These are phyloP conservation scores for Microbotryomycetes sp. DNA, from an alignment of 1,284 basidiomycete species.

Conservation along the genomic window DNA sequence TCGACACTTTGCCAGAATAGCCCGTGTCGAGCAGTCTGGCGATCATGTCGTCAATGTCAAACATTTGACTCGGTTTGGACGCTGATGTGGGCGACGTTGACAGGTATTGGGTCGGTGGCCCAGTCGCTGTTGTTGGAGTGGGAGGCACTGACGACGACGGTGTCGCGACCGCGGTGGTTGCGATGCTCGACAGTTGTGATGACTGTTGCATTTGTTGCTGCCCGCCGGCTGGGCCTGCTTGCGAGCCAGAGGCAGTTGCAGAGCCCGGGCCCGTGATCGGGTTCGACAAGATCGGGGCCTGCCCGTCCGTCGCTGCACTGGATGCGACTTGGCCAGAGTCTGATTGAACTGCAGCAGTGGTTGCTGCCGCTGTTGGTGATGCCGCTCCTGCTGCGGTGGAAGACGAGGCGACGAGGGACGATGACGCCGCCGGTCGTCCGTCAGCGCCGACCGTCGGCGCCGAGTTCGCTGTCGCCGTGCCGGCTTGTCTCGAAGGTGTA, in stretches of 20 bases:
- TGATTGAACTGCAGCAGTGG: not conserved
- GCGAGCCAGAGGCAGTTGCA: not conserved
- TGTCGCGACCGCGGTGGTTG: not conserved
- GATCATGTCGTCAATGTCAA: slow-evolving; percentile 99
- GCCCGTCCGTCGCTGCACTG: not conserved
- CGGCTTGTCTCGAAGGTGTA: not conserved
- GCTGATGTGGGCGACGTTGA: slow-evolving; percentile 26
- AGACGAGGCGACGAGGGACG: not conserved
- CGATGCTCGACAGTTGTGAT: not conserved
- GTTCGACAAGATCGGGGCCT: not conserved
- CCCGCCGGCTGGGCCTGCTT: not conserved
- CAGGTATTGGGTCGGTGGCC: slow-evolving; percentile 34
- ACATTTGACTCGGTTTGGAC: slow-evolving; percentile 41
- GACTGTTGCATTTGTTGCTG: not conserved
- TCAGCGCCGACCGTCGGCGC: slow-evolving; percentile 1
- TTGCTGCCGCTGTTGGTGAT: not conserved
- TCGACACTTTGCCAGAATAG: slow-evolving; percentile 89
- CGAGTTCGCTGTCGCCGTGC: not conserved
- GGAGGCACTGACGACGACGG: not conserved
- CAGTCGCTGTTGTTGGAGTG: not conserved
- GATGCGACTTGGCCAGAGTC: not conserved
- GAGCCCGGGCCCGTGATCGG: not conserved
- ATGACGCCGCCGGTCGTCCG: not conserved
- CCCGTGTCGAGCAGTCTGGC: slow-evolving; percentile 91
- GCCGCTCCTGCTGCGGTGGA: not conserved